Percentiles rank a stretch among this genome's conserved stretches.
These are phyloP conservation scores for Suillus bovinus DNA, from an alignment of 768 basidiomycete species.

Conservation along the genomic window DNA sequence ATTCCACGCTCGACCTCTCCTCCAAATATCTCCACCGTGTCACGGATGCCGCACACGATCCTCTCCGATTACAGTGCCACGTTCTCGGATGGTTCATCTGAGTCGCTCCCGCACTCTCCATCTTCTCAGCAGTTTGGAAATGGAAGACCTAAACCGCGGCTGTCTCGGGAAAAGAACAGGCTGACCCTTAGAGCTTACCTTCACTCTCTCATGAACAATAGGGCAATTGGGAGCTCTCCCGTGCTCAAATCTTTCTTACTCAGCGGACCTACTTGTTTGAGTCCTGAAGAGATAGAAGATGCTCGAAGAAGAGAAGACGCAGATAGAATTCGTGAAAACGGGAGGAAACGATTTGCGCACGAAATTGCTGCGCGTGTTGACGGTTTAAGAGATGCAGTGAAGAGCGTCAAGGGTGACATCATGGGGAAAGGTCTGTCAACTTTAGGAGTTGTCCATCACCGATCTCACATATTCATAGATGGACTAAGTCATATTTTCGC, in stretches of 20 bases:
- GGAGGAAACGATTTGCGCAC: constrained; percentile 76
- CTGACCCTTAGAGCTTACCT: constrained; percentile 93
- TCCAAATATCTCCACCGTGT: constrained; percentile 29
- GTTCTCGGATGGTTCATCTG: constrained; percentile 14
- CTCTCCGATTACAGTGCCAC: not conserved
- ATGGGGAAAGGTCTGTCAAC: constrained; percentile 72
- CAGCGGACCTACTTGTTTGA: constrained; percentile 69
- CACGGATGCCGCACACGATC: constrained; percentile 61
- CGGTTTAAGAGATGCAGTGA: constrained; percentile 77
- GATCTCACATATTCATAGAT: constrained; percentile 46
- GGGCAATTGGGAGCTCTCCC: constrained; percentile 78
- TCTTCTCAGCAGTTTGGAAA: constrained; percentile 77
- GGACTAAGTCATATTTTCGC: constrained; percentile 89
- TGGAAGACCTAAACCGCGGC: constrained; percentile 51
- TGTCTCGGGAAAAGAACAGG: constrained; percentile 92
- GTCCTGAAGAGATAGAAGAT: constrained; percentile 76
- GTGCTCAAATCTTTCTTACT: constrained; percentile 86
- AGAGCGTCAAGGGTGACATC: constrained; percentile 91
- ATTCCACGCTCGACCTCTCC: constrained; percentile 38
- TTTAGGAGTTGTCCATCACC: not conserved
- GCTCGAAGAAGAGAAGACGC: constrained; percentile 81
- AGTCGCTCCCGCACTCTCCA: constrained; percentile 68
- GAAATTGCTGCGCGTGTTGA: constrained; percentile 90
- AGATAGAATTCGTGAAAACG: constrained; percentile 85
- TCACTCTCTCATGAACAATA: constrained; percentile 71